Conservation (phyloP, 2,329 filamentous ascomycete species). For the Beauveria bassiana region DNA sequence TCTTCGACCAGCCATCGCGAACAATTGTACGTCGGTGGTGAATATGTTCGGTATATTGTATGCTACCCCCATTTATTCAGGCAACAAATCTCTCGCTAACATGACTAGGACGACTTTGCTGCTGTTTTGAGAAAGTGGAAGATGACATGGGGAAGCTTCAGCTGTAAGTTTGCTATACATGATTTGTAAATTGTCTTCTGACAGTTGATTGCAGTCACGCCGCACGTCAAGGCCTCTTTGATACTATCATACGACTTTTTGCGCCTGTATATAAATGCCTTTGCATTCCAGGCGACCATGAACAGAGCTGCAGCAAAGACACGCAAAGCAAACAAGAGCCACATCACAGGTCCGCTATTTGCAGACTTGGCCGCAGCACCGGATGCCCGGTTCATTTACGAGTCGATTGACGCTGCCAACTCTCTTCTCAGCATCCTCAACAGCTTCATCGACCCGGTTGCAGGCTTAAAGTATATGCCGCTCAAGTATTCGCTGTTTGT, state of each 20-base stretch:
- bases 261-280: constrained; percentile 66
- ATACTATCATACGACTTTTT: constrained; percentile 67
- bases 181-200: neutral
- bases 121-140: constrained; percentile 64
- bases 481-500: constrained; percentile 54
- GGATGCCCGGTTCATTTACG: constrained; percentile 59
- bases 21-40: constrained; percentile 61
- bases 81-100: neutral
- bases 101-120: constrained; percentile 53
- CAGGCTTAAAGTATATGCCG: constrained; percentile 55
- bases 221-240: constrained; percentile 58
- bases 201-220: constrained; percentile 37
- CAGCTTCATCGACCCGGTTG: constrained; percentile 49
- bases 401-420: constrained; percentile 57
- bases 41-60: constrained; percentile 64
- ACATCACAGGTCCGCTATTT: constrained; percentile 33
- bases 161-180: constrained; percentile 37
- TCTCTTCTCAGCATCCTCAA: constrained; percentile 53
- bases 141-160: constrained; percentile 58
- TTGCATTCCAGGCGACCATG: constrained; percentile 66
- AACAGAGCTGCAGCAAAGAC: constrained; percentile 30
- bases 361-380: constrained; percentile 50
- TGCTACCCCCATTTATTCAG: constrained; percentile 4
- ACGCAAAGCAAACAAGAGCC: constrained; percentile 27
- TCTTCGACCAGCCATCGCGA: constrained; percentile 62